These are phyloP conservation scores for Globisporangium polare DNA, from an alignment of 352 stramenopile species.

Conservation along the genomic window DNA sequence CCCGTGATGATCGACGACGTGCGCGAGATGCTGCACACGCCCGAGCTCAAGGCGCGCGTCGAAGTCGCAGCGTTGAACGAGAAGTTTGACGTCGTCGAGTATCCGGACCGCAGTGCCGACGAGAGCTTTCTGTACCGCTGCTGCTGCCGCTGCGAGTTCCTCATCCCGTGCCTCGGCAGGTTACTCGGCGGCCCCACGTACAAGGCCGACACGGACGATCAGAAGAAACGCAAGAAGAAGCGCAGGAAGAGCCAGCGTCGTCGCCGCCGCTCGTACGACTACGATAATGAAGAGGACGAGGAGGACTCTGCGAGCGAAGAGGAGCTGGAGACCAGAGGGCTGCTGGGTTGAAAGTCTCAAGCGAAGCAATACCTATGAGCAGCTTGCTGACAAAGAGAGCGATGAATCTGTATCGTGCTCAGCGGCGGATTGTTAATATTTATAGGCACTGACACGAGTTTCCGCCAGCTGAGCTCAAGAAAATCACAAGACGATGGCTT, in stretches of 20 bases:
- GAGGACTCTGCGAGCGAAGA: slow-evolving; percentile 20
- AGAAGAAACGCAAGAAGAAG: slow-evolving; percentile 22
- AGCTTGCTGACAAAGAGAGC: not conserved
- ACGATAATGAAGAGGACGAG: slow-evolving; percentile 23
- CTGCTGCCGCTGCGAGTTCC: slow-evolving; percentile 70
- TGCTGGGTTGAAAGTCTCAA: slow-evolving; percentile 39
- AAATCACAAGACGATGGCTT: not conserved
- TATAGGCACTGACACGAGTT: slow-evolving; percentile 6
- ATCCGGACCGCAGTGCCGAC: slow-evolving; percentile 14
- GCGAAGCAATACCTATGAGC: not conserved
- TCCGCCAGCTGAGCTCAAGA: not conserved
- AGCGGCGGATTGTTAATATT: slow-evolving; percentile 14
- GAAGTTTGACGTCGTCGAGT: slow-evolving; percentile 34
- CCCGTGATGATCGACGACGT: slow-evolving; percentile 79
- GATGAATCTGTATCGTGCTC: not conserved
- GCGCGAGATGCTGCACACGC: slow-evolving; percentile 61
- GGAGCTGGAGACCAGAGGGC: slow-evolving; percentile 38
- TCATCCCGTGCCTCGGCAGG: slow-evolving; percentile 66
- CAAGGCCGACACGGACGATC: slow-evolving; percentile 29
- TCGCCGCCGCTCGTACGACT: slow-evolving; percentile 35
- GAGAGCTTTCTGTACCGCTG: slow-evolving; percentile 65
- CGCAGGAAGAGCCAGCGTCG: slow-evolving; percentile 13
- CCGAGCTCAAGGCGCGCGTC: slow-evolving; percentile 57
- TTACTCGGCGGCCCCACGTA: slow-evolving; percentile 72
- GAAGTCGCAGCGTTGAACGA: slow-evolving; percentile 65